These are phyloP conservation scores for Barnettozyma populi DNA, from an alignment of 805 yeast genomes.

Conservation along the genomic window DNA sequence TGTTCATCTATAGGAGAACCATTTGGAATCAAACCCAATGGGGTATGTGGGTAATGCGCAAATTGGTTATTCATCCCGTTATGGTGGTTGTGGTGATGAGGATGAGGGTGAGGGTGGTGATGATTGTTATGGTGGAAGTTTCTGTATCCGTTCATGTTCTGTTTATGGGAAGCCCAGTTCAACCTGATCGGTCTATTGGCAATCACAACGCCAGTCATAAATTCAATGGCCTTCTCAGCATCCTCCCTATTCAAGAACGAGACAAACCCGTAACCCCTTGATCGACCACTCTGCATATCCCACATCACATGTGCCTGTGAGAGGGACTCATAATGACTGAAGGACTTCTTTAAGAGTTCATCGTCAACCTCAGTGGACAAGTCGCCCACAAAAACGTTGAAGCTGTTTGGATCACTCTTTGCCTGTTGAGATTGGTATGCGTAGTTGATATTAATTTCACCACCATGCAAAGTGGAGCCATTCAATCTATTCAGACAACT, in stretches of 20 bases:
- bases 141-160: conserved; percentile 14
- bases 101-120: conserved; percentile 10
- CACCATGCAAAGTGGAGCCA: conserved; percentile 49
- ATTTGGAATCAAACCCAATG: not conserved
- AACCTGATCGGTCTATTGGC: conserved; percentile 76
- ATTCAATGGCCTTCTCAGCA: conserved; percentile 66
- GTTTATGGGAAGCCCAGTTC: conserved; percentile 84
- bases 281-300: conserved; percentile 93
- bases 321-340: conserved; percentile 51
- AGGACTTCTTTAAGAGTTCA: conserved; percentile 55
- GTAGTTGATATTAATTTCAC: conserved; percentile 65
- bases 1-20: conserved; percentile 3
- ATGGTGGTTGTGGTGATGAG: conserved; percentile 11
- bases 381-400: conserved; percentile 82
- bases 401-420: conserved; percentile 45
- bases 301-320: conserved; percentile 92
- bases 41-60: conserved; percentile 1
- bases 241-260: conserved; percentile 61
- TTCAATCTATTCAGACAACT: conserved; percentile 56
- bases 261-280: conserved; percentile 89
- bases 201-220: conserved; percentile 69
- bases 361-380: conserved; percentile 78
- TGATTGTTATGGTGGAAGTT: conserved; percentile 10
- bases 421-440: conserved; percentile 80
- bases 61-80: conserved; percentile 6